Evolutionary conservation across 345 rosid genomes (phyloP).

Genomic region (Linum lewisii): DNA sequence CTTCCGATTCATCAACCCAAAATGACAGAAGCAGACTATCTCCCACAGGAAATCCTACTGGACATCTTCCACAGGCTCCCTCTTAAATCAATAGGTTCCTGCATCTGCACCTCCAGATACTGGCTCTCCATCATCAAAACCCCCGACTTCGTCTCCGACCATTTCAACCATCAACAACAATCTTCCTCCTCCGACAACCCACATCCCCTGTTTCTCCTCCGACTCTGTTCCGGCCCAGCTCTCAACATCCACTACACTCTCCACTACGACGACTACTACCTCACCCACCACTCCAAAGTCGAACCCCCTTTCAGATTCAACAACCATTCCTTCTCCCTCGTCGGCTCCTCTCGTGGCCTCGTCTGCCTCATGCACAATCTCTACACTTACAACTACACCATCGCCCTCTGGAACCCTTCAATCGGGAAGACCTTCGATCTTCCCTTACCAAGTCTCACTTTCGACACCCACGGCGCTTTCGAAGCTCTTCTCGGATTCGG

Average conservation of each 20-base stretch:
- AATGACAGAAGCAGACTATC: not conserved
- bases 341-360: slow-evolving; percentile 6
- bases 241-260: not conserved
- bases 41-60: not conserved
- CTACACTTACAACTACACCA: not conserved
- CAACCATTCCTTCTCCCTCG: not conserved
- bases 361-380: not conserved
- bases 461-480: slow-evolving; percentile 1
- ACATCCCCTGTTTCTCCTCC: not conserved
- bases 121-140: slow-evolving; percentile 6
- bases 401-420: slow-evolving; percentile 4
- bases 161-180: not conserved
- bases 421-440: not conserved
- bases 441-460: not conserved
- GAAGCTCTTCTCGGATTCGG: slow-evolving; percentile 2
- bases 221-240: not conserved
- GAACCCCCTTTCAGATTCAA: not conserved
- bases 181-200: not conserved
- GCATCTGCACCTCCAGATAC: slow-evolving; percentile 8
- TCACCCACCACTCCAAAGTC: not conserved
- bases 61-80: slow-evolving; percentile 8
- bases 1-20: too few relatives aligned
- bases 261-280: not conserved
- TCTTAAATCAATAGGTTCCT: not conserved
- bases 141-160: slow-evolving; percentile 7